Percentiles rank a stretch among this genome's conserved stretches.
These are phyloP conservation scores for Yarrowia bubula DNA, from an alignment of 805 yeast species.

Conservation along the genomic window DNA sequence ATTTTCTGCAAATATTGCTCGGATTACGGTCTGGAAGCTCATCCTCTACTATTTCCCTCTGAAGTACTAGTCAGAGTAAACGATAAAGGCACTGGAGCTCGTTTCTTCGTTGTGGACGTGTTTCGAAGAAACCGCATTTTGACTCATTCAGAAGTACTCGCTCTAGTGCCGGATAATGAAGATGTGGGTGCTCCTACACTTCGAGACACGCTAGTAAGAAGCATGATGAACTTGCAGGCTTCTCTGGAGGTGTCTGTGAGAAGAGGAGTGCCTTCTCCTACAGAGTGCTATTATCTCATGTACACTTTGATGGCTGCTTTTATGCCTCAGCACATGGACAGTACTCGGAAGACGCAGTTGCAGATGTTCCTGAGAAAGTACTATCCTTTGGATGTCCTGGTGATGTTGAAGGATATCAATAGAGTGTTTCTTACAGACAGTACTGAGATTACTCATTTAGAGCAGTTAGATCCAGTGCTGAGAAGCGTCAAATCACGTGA, in stretches of 20 bases:
- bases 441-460: background rate
- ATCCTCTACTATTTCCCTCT: conserved; percentile 2
- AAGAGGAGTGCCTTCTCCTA: conserved; percentile 23
- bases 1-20: conserved; percentile 1
- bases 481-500: background rate
- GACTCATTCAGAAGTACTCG: conserved; percentile 6
- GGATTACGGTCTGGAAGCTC: conserved; percentile 9
- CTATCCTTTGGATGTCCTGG: conserved; percentile 16
- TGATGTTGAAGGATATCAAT: conserved; percentile 15
- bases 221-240: conserved; percentile 22
- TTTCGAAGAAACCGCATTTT: conserved; percentile 14
- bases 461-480: conserved; percentile 5
- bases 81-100: conserved; percentile 1
- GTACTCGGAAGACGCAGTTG: background rate
- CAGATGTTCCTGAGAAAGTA: conserved; percentile 4
- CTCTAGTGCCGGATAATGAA: conserved; percentile 5
- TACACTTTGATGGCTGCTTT: conserved; percentile 13
- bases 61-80: conserved; percentile 7
- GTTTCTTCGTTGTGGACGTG: conserved; percentile 11
- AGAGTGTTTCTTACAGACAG: background rate
- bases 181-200: conserved; percentile 4
- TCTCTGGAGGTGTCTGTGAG: conserved; percentile 2
- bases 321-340: conserved; percentile 15
- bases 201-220: background rate
- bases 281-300: conserved; percentile 9